Evolutionary conservation across 2,329 filamentous ascomycete species (phyloP), one percentile per base, ranked within the genome.

Genomic region (Tricladium varicosporioides): DNA sequence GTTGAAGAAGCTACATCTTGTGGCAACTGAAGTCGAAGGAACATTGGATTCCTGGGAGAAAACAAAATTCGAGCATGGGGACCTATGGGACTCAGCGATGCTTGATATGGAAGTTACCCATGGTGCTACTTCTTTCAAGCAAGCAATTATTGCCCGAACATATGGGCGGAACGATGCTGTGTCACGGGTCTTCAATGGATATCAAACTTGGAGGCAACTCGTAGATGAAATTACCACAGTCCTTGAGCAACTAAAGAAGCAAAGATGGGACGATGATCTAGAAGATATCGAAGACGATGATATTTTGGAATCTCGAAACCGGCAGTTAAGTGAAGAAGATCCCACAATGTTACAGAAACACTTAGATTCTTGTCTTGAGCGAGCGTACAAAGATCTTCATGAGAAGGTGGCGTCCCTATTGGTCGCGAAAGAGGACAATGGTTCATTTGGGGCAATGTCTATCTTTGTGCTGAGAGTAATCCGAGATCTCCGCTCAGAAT

Each of bases 211-310:
- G 92, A 81, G 85, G 47, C 77, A 78, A n/a, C 81, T 87, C 5
- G 82, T 95, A n/a, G 81, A 87, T 58, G 83, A 86, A 52, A 82
- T 89, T 13, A 80, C 80, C 45, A 75, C 77, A 15, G 78, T 87
- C 2, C 80, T 92, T 7, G 83, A 85, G 43, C 78, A 83, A 57
- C 80, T 94, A 64, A 82, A 78, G 59, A 81, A 82, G 48, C 84
- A 87, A 62, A 82, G 84, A 55, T 92, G 89, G 88, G 87, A 92
- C 60, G 87, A 90, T 54, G 87, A 90, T 59, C 79, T 86, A 27
- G 74, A 77, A 51, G 84, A 88, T 51, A 84, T 91, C 43, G 88
- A 91, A 58, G 87, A 91, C 58, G 88, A 92, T 60, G 80, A 88
- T 53, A 83, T 81, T 0, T 81, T 88, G 16, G 86, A 90, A 60